Percentiles rank a stretch among this genome's conserved stretches.
Conservation (phyloP, 2,329 filamentous ascomycete genomes). For the Pseudogymnoascus sp. region DNA sequence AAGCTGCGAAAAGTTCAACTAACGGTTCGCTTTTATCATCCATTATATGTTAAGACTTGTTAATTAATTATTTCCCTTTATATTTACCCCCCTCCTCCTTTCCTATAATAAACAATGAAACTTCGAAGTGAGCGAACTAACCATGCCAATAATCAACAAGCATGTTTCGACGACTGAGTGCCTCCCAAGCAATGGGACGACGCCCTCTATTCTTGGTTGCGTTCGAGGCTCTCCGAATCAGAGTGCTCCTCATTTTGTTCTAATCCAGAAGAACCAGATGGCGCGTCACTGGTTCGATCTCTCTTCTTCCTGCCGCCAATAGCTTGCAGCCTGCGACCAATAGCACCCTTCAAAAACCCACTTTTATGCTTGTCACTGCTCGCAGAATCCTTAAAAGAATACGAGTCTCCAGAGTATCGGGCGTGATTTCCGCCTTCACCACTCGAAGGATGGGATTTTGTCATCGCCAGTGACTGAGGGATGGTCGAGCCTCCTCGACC, state of each 20-base stretch:
- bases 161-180: background rate
- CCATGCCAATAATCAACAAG: background rate
- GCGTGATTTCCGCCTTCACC: background rate
- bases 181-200: background rate
- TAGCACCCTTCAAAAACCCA: conserved; percentile 2
- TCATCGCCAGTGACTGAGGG: background rate
- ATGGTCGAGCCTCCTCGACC: background rate
- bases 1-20: no score
- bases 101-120: background rate
- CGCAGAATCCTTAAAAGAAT: background rate
- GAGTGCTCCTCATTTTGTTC: background rate
- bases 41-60: background rate
- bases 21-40: no score
- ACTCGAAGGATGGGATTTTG: background rate
- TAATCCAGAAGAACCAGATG: background rate
- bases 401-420: background rate
- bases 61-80: background rate
- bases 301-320: conserved; percentile 9
- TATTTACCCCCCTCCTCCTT: background rate
- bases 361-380: background rate
- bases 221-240: background rate
- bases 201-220: background rate
- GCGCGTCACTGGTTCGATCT: background rate
- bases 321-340: conserved; percentile 8
- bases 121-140: background rate